These are phyloP conservation scores for Huiozyma naganishii DNA, from an alignment of 805 yeast genomes.

Conservation along the genomic window DNA sequence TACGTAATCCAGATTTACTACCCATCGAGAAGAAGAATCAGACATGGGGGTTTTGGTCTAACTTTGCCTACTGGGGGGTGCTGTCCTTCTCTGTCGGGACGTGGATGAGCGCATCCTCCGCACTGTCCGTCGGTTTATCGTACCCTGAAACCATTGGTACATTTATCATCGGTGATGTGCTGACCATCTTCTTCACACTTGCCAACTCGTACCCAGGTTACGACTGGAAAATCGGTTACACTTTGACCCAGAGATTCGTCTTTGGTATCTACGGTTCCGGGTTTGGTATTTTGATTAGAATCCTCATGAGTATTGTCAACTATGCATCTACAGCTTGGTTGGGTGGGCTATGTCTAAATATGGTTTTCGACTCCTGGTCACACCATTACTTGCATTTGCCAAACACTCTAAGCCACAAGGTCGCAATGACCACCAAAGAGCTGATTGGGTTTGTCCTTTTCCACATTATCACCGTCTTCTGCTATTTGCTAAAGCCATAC, in stretches of 20 bases:
- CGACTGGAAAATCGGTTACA: constrained; percentile 38
- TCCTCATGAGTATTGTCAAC: constrained; percentile 36
- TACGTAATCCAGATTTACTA: constrained; percentile 27
- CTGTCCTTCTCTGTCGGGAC: constrained; percentile 34
- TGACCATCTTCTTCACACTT: constrained; percentile 35
- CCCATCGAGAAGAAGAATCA: constrained; percentile 20
- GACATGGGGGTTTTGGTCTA: constrained; percentile 32
- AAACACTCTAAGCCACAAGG: constrained; percentile 24
- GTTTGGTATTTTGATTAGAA: constrained; percentile 27
- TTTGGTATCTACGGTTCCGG: constrained; percentile 30
- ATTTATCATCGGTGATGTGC: constrained; percentile 33
- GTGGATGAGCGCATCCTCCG: constrained; percentile 35
- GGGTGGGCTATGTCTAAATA: constrained; percentile 32
- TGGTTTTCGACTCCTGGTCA: constrained; percentile 32
- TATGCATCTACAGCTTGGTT: constrained; percentile 37
- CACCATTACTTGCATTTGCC: constrained; percentile 26
- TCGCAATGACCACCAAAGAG: constrained; percentile 28
- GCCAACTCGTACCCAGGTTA: constrained; percentile 39
- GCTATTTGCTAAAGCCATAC: constrained; percentile 35
- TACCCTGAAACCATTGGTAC: constrained; percentile 36
- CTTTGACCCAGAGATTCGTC: constrained; percentile 33
- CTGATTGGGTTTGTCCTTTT: constrained; percentile 31
- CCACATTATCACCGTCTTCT: constrained; percentile 33
- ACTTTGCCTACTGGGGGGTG: constrained; percentile 32
- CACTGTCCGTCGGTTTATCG: constrained; percentile 33